Percentiles rank a stretch among this genome's conserved stretches.
Evolutionary conservation across 352 stramenopile species (phyloP).

Genomic region (Pythium myriotylum): DNA sequence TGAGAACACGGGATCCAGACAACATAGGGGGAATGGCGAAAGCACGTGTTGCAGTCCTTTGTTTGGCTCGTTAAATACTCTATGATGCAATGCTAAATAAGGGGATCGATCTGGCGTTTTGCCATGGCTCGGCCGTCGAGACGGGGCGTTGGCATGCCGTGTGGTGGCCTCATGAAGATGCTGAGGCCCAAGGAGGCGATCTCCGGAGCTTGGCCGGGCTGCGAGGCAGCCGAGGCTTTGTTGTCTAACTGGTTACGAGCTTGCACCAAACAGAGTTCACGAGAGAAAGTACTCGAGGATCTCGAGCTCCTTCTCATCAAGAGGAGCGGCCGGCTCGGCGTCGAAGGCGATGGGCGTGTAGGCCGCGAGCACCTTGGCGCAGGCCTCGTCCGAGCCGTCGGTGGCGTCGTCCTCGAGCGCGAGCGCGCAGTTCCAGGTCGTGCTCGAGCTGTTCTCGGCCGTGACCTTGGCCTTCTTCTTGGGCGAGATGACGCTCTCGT

Average conservation of each 20-base stretch:
- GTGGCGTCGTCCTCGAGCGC: conserved; percentile 12
- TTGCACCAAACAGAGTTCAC: neutral
- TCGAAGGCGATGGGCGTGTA: conserved; percentile 13
- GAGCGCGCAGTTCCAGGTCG: conserved; percentile 8
- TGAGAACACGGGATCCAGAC: no score
- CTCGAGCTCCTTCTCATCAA: conserved; percentile 19
- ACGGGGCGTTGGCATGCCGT: neutral
- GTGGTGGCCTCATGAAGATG: neutral
- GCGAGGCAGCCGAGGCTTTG: neutral
- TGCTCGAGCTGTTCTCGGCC: neutral
- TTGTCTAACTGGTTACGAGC: neutral
- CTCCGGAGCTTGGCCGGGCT: neutral
- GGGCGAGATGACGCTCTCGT: conserved; percentile 20
- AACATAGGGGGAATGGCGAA: no score
- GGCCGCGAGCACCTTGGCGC: conserved; percentile 22
- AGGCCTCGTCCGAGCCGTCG: conserved; percentile 22
- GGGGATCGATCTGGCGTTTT: no score
- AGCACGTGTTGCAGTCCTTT: no score
- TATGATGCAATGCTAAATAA: conserved; percentile 1
- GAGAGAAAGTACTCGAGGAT: conserved; percentile 27
- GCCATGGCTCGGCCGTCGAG: no score
- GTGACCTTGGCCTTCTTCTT: conserved; percentile 21
- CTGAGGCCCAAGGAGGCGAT: neutral
- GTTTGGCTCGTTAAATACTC: conserved; percentile 1
- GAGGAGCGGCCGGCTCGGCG: neutral